phyloP scores from a whole-genome alignment of 306 rosid genomes.

The Vigna angularis region DNA sequence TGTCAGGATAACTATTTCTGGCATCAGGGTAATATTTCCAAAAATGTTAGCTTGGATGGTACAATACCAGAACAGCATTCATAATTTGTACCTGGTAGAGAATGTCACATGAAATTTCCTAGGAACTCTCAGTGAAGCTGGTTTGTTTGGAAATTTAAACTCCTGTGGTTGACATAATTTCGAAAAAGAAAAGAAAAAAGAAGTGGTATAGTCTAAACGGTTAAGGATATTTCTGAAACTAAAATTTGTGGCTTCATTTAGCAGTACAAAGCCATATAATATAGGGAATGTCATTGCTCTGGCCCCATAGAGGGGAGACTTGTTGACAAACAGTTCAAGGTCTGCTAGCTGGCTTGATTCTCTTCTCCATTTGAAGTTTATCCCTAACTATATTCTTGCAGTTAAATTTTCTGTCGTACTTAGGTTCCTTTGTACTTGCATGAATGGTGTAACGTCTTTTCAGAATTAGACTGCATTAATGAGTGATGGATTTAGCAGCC shows the following conservation, averaged over 20 bases:
- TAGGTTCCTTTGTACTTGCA: constrained; percentile 46
- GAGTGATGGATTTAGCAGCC: constrained; percentile 70
- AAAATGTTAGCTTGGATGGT: not conserved
- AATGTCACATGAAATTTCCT: constrained; percentile 3
- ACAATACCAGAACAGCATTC: not conserved
- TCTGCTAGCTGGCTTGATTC: constrained; percentile 35
- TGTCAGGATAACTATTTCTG: not conserved
- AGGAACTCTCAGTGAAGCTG: not conserved
- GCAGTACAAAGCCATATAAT: constrained; percentile 15
- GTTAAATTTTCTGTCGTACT: constrained; percentile 35
- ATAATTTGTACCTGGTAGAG: not conserved
- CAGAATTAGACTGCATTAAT: constrained; percentile 57
- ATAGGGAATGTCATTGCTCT: not conserved
- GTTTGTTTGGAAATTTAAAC: not conserved
- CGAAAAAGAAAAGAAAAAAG: not conserved
- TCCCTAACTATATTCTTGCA: constrained; percentile 30
- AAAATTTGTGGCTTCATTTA: constrained; percentile 10
- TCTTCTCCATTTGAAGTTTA: constrained; percentile 22
- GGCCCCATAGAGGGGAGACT: constrained; percentile 26
- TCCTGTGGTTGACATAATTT: not conserved
- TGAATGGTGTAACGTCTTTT: constrained; percentile 63
- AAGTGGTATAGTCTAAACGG: not conserved
- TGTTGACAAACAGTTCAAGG: not conserved
- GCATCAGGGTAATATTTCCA: constrained; percentile 8
- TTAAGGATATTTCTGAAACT: not conserved